These are phyloP conservation scores for Rhodotorula mucilaginosa DNA, from an alignment of 1,284 basidiomycete species.

Conservation along the genomic window DNA sequence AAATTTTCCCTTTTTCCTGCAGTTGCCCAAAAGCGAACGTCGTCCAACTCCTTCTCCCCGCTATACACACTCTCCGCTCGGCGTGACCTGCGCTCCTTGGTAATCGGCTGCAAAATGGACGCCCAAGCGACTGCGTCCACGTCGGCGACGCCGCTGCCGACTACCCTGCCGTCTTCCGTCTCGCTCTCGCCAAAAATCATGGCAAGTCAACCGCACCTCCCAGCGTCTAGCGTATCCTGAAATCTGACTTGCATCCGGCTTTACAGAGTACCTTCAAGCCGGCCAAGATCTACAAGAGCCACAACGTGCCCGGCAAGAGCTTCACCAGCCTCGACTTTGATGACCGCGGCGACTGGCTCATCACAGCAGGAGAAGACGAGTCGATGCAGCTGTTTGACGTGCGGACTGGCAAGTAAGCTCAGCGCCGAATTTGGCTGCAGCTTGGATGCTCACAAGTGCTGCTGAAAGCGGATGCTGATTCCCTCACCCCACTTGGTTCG, in stretches of 20 bases:
- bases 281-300: constrained; percentile 79
- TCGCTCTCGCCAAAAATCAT: constrained; percentile 15
- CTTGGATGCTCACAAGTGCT: background rate
- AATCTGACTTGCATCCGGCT: rapidly evolving
- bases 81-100: no score
- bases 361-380: constrained; percentile 92
- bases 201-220: background rate
- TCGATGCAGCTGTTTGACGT: constrained; percentile 84
- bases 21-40: no score
- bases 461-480: background rate
- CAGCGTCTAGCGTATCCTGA: rapidly evolving
- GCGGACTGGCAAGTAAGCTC: constrained; percentile 84
- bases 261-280: constrained; percentile 61
- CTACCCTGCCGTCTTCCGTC: background rate
- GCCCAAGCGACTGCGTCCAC: constrained; percentile 9
- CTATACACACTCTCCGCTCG: no score
- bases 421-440: constrained; percentile 41
- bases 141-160: background rate
- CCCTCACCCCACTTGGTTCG: background rate
- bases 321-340: constrained; percentile 86
- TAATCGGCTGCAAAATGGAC: constrained; percentile 8
- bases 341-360: constrained; percentile 77
- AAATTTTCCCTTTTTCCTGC: no score
- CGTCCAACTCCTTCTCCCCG: no score
- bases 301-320: constrained; percentile 59